These are phyloP conservation scores for Podosphaera xanthii DNA, from an alignment of 2,329 filamentous ascomycete species.

Conservation along the genomic window DNA sequence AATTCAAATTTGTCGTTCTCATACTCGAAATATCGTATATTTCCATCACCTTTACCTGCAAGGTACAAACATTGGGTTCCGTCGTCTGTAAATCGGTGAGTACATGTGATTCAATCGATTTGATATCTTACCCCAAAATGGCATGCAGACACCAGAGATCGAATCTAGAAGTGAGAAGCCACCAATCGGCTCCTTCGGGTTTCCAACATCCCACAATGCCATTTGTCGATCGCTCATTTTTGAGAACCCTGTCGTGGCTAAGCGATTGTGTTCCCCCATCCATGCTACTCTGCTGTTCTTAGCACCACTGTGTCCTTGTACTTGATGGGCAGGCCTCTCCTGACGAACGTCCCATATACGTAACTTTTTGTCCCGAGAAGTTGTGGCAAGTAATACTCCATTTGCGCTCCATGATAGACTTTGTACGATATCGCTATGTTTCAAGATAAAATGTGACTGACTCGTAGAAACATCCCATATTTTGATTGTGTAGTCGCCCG, in stretches of 20 bases:
- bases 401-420: constrained; percentile 89
- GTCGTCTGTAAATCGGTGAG: constrained; percentile 33
- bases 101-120: constrained; percentile 7
- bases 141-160: constrained; percentile 96
- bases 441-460: constrained; percentile 50
- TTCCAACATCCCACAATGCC: constrained; percentile 82
- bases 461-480: constrained; percentile 81
- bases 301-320: constrained; percentile 66
- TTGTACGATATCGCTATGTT: constrained; percentile 80
- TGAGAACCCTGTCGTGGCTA: constrained; percentile 92
- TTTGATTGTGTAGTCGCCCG: constrained; percentile 86
- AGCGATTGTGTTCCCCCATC: constrained; percentile 90
- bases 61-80: constrained; percentile 88
- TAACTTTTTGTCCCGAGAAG: constrained; percentile 93
- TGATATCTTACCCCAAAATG: constrained; percentile 58
- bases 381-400: constrained; percentile 70
- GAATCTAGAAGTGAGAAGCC: constrained; percentile 82
- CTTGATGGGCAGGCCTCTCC: constrained; percentile 68
- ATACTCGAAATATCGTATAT: constrained; percentile 97
- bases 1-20: constrained; percentile 98
- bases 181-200: constrained; percentile 56
- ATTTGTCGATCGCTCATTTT: constrained; percentile 96
- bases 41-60: constrained; percentile 93
- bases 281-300: constrained; percentile 96
- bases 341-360: constrained; percentile 94